Conservation (phyloP, 202 grass and related monocot species). For the Zizania palustris region DNA sequence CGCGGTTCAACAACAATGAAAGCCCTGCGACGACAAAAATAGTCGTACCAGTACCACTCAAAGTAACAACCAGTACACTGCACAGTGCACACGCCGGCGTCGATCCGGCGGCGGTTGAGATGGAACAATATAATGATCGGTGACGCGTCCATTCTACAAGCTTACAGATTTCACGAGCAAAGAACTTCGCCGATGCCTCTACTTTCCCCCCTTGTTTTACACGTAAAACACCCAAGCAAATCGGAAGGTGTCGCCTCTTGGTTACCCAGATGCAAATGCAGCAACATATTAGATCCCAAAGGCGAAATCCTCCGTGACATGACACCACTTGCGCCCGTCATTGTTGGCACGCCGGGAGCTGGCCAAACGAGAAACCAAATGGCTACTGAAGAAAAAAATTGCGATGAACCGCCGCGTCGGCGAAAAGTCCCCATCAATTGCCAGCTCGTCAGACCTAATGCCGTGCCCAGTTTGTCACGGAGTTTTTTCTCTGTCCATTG, state of each 20-base stretch:
- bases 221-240: neutral
- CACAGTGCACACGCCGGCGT: slow-evolving; percentile 5
- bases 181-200: neutral
- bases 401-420: slow-evolving; percentile 30
- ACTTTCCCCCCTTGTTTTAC: neutral
- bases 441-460: slow-evolving; percentile 18
- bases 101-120: neutral
- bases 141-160: slow-evolving; percentile 20
- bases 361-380: neutral
- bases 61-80: neutral
- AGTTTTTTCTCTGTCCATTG: neutral
- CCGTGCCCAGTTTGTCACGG: neutral
- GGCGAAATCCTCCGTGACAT: neutral
- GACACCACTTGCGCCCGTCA: neutral
- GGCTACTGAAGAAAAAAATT: slow-evolving; percentile 10
- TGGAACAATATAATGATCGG: slow-evolving; percentile 15
- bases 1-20: neutral
- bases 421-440: slow-evolving; percentile 25
- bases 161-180: neutral
- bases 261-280: neutral
- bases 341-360: neutral
- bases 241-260: neutral
- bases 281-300: neutral
- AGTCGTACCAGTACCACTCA: too few relatives aligned
- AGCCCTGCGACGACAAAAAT: neutral